Conservation (phyloP, 2,329 filamentous ascomycete genomes). For the Fusarium sp. region DNA sequence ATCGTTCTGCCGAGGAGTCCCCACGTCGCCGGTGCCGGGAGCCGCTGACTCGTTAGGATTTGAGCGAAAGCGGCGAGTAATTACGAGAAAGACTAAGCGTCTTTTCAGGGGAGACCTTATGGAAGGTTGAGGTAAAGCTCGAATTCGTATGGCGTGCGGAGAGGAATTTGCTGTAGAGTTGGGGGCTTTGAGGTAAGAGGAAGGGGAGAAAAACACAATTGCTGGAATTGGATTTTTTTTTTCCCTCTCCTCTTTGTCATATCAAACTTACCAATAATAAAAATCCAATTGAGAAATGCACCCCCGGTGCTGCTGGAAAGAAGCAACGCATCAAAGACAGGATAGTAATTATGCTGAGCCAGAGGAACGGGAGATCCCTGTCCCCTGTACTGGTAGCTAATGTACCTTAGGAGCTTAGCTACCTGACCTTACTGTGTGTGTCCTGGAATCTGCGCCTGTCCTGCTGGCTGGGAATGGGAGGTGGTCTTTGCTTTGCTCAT, state of each 20-base stretch:
- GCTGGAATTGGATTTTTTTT: neutral
- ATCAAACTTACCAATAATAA: neutral
- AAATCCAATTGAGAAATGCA: neutral
- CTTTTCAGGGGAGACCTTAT: constrained; percentile 9
- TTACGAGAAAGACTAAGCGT: constrained; percentile 36
- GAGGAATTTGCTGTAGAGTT: constrained; percentile 7
- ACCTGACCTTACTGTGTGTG: constrained; percentile 18
- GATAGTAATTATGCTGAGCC: constrained; percentile 1
- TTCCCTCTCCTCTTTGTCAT: neutral
- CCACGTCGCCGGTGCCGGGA: constrained; percentile 46
- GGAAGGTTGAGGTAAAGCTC: constrained; percentile 1
- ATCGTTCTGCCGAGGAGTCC: constrained; percentile 44
- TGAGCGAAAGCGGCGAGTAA: constrained; percentile 44
- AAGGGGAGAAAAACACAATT: neutral
- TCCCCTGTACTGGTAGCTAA: constrained; percentile 32
- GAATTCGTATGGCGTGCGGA: constrained; percentile 13
- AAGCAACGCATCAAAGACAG: neutral
- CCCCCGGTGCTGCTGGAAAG: neutral
- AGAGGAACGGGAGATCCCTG: constrained; percentile 37
- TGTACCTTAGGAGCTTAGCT: neutral
- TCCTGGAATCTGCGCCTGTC: constrained; percentile 28
- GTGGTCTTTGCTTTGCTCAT: constrained; percentile 36
- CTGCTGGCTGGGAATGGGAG: constrained; percentile 17
- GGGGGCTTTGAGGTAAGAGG: neutral
- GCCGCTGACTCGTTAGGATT: constrained; percentile 45